Evolutionary conservation across 768 basidiomycete species (phyloP).

Genomic region (Rhizopogon vesiculosus): DNA sequence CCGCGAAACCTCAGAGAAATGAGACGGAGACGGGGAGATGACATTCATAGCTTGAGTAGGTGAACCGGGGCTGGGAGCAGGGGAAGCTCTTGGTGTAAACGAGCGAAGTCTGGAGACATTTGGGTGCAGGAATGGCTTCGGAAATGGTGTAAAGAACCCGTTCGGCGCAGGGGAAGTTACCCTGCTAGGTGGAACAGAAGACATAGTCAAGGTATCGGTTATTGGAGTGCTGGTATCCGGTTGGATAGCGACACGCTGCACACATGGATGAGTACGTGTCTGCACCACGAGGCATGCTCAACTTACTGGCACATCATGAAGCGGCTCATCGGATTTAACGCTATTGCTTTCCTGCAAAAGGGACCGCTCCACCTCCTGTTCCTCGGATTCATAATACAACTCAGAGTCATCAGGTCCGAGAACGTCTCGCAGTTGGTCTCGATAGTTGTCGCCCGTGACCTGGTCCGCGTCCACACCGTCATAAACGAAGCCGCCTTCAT

Average conservation of each 20-base stretch:
- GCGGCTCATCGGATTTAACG: slow-evolving; percentile 22
- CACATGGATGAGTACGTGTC: slow-evolving; percentile 19
- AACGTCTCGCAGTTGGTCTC: slow-evolving; percentile 65
- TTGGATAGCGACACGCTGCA: slow-evolving; percentile 31
- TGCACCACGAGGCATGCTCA: slow-evolving; percentile 12
- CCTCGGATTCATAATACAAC: slow-evolving; percentile 39
- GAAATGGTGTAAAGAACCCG: slow-evolving; percentile 24
- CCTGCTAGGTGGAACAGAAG: slow-evolving; percentile 34
- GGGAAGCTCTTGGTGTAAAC: slow-evolving; percentile 44
- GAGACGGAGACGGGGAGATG: slow-evolving; percentile 54
- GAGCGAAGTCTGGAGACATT: slow-evolving; percentile 81
- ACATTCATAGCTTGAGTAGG: slow-evolving; percentile 41
- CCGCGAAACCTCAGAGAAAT: slow-evolving; percentile 68
- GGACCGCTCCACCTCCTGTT: slow-evolving; percentile 42
- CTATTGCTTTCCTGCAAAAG: slow-evolving; percentile 36
- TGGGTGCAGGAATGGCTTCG: slow-evolving; percentile 64
- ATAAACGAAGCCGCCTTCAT: slow-evolving; percentile 68
- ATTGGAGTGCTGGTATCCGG: slow-evolving; percentile 34
- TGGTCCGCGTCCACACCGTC: slow-evolving; percentile 58
- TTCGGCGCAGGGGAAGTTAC: slow-evolving; percentile 32
- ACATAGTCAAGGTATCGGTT: slow-evolving; percentile 27
- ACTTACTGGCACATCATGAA: slow-evolving; percentile 30
- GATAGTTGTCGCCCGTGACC: slow-evolving; percentile 48
- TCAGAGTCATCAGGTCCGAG: slow-evolving; percentile 56
- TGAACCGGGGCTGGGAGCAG: slow-evolving; percentile 35